Conservation (phyloP, 1,139 yeast genomes). For the Geotrichum restrictum region DNA sequence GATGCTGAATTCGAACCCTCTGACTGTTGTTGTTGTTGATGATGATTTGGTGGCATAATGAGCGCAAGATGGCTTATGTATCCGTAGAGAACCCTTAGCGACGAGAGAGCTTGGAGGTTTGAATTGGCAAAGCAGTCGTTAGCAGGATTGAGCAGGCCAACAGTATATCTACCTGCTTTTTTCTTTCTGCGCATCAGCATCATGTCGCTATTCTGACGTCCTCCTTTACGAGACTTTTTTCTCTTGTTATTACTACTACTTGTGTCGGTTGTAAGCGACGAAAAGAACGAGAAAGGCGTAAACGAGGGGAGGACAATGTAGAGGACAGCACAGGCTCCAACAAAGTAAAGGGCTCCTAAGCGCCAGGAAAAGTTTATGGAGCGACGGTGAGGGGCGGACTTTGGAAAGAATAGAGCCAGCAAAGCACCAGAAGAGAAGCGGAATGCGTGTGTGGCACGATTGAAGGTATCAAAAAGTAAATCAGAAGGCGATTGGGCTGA, state of each 20-base stretch:
- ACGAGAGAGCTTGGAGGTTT: conserved; percentile 78
- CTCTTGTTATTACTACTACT: neutral
- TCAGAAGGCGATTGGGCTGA: no score
- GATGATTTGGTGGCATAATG: conserved; percentile 38
- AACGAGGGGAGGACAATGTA: neutral
- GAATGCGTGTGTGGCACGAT: neutral
- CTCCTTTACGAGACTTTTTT: neutral
- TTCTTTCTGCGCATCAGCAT: conserved; percentile 30
- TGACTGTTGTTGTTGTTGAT: conserved; percentile 8
- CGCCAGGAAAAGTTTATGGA: neutral
- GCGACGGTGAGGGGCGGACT: neutral
- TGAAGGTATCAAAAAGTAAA: neutral
- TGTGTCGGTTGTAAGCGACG: no score
- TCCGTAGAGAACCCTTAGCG: conserved; percentile 58
- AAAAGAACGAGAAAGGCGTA: neutral
- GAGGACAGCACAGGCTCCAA: neutral
- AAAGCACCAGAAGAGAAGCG: neutral
- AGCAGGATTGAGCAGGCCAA: conserved; percentile 75
- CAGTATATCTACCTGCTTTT: conserved; percentile 70
- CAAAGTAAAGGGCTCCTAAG: neutral
- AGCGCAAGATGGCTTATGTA: conserved; percentile 46
- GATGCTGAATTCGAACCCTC: conserved; percentile 8
- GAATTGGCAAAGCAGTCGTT: conserved; percentile 93
- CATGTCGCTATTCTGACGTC: conserved; percentile 3
- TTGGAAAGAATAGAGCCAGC: neutral